These are phyloP conservation scores for Avena insularis DNA, from an alignment of 176 grass and related monocot genomes.

Conservation along the genomic window DNA sequence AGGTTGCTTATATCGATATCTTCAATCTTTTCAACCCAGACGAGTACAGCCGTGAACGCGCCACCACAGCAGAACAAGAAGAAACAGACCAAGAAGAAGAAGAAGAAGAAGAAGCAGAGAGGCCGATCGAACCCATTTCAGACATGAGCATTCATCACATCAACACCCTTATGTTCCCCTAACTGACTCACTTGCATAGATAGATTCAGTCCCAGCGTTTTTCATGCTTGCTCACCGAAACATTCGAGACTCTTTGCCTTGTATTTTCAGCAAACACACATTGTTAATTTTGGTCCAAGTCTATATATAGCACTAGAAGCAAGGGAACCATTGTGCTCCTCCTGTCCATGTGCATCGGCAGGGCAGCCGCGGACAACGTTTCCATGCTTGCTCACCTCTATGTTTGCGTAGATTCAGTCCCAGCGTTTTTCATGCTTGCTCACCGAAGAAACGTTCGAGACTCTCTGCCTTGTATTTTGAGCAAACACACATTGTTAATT, in stretches of 20 bases:
- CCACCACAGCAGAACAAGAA: neutral
- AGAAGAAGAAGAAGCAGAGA: slow-evolving; percentile 25
- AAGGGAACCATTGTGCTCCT: neutral
- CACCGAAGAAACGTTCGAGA: neutral
- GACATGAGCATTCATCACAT: slow-evolving; percentile 51
- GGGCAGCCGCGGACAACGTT: neutral
- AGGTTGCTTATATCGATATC: neutral
- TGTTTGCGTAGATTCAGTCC: neutral
- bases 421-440: neutral
- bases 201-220: neutral
- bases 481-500: neutral
- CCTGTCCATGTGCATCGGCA: neutral
- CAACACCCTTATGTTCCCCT: slow-evolving; percentile 52
- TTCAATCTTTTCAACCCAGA: slow-evolving; percentile 15
- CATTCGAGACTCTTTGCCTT: neutral
- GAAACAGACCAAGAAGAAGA: neutral
- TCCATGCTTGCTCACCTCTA: too few species aligned
- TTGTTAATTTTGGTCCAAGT: neutral
- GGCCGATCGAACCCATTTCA: slow-evolving; percentile 48
- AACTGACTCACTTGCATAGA: neutral
- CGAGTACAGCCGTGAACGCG: slow-evolving; percentile 37
- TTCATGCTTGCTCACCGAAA: neutral
- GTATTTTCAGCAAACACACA: neutral
- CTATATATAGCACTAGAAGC: neutral
- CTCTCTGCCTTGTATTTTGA: neutral